Percentiles rank a stretch among this genome's conserved stretches.
Conservation (phyloP, 345 rosid genomes). For the Brassica nigra region DNA sequence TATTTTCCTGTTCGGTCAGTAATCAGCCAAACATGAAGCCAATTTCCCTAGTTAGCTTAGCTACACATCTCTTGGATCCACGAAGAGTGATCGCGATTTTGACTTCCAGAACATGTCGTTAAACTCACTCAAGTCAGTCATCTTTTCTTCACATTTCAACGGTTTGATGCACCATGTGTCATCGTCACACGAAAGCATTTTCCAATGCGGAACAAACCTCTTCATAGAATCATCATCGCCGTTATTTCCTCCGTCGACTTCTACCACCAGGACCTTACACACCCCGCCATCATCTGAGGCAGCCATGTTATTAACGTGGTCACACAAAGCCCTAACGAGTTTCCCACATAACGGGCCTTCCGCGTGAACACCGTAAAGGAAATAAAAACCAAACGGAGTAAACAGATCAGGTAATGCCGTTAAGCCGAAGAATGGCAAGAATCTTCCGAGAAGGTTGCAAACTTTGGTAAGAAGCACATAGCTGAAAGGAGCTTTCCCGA, state of each 20-base stretch:
- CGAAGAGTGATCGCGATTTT: slow-evolving; percentile 52
- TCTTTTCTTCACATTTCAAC: slow-evolving; percentile 47
- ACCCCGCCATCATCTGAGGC: slow-evolving; percentile 39
- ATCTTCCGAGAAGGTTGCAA: slow-evolving; percentile 47
- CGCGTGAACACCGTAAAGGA: slow-evolving; percentile 65
- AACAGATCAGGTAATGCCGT: slow-evolving; percentile 61
- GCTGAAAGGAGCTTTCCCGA: slow-evolving; percentile 61
- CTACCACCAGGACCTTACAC: slow-evolving; percentile 67
- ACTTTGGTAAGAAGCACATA: slow-evolving; percentile 54
- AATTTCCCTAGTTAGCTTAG: slow-evolving; percentile 4
- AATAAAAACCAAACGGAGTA: slow-evolving; percentile 71
- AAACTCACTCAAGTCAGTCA: slow-evolving; percentile 31
- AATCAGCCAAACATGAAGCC: neutral
- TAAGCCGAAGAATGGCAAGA: slow-evolving; percentile 54
- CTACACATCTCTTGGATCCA: slow-evolving; percentile 84
- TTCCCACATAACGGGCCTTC: slow-evolving; percentile 60
- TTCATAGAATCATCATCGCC: slow-evolving; percentile 33
- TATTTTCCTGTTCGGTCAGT: neutral
- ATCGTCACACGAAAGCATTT: slow-evolving; percentile 71
- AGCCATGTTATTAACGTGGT: slow-evolving; percentile 69
- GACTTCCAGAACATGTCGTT: slow-evolving; percentile 33
- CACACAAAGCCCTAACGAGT: slow-evolving; percentile 59
- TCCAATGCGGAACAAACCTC: slow-evolving; percentile 68
- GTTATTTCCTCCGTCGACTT: slow-evolving; percentile 44
- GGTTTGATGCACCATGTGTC: slow-evolving; percentile 87